These are phyloP conservation scores for Penicillium cosmopolitanum DNA, from an alignment of 495 filamentous ascomycete species.

Conservation along the genomic window DNA sequence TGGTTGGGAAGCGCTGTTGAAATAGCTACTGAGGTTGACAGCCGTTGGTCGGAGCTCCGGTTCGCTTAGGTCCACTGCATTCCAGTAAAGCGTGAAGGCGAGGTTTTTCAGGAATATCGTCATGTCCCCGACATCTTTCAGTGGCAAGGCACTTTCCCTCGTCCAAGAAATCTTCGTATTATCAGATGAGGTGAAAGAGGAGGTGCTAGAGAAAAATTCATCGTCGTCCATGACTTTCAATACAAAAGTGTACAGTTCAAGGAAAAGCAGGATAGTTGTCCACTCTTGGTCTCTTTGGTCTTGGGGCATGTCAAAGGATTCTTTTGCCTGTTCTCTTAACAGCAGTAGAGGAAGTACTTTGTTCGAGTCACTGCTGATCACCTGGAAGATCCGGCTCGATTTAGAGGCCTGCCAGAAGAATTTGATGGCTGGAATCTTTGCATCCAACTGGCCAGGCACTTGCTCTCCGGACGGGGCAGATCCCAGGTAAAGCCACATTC, in stretches of 20 bases:
- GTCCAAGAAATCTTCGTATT: conserved; percentile 49
- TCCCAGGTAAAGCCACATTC: conserved; percentile 91
- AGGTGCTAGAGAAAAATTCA: conserved; percentile 50
- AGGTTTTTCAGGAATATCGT: conserved; percentile 89
- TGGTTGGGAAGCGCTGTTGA: conserved; percentile 39
- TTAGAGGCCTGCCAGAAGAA: conserved; percentile 86
- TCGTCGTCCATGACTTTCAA: conserved; percentile 94
- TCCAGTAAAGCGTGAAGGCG: conserved; percentile 89
- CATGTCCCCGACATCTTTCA: conserved; percentile 73
- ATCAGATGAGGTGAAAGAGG: conserved; percentile 40
- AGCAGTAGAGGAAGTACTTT: conserved; percentile 62
- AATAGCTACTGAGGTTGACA: conserved; percentile 60
- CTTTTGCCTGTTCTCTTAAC: conserved; percentile 29
- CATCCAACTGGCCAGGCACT: conserved; percentile 38
- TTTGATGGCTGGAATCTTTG: conserved; percentile 71
- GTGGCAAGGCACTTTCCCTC: conserved; percentile 68
- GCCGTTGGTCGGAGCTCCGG: conserved; percentile 48
- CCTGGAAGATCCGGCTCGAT: conserved; percentile 66
- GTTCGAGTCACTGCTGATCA: conserved; percentile 61
- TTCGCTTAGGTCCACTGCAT: conserved; percentile 67
- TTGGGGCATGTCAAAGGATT: conserved; percentile 21
- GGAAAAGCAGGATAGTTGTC: conserved; percentile 85
- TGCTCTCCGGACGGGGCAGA: conserved; percentile 57
- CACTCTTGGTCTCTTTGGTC: conserved; percentile 70
- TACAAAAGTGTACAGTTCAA: conserved; percentile 92